phyloP scores from a whole-genome alignment of 2,329 filamentous ascomycete genomes.

The Aurifilum marmelostoma region DNA sequence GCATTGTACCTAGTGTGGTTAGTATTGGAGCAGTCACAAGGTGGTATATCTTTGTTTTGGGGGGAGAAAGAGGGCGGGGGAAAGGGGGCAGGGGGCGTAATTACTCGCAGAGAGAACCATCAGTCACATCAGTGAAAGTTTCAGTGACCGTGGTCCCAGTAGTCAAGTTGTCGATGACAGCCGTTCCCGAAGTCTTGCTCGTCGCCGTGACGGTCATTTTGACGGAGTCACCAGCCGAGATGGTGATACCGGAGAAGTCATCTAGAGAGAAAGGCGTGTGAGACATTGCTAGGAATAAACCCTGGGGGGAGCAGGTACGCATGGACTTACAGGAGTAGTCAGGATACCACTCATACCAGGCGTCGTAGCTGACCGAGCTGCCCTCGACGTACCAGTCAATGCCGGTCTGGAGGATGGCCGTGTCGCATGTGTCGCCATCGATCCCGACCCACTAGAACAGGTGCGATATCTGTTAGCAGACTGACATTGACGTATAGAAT shows the following conservation, averaged over 20 bases:
- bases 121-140: constrained; percentile 47
- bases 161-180: constrained; percentile 51
- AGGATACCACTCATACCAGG: constrained; percentile 67
- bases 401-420: constrained; percentile 60
- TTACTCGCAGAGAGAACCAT: constrained; percentile 50
- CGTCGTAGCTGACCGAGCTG: constrained; percentile 48
- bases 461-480: too few species aligned
- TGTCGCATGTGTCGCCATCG: constrained; percentile 59
- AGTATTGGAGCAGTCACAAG: too few species aligned
- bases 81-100: too few species aligned
- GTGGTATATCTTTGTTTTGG: too few species aligned
- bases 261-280: not conserved
- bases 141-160: constrained; percentile 55
- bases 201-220: constrained; percentile 41
- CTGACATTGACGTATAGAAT: too few species aligned
- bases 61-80: too few species aligned
- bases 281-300: not conserved
- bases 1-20: too few species aligned
- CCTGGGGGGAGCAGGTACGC: too few species aligned
- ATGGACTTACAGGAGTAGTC: constrained; percentile 46
- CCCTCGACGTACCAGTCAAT: constrained; percentile 56
- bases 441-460: constrained; percentile 57
- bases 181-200: constrained; percentile 47
- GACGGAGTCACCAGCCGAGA: constrained; percentile 32
- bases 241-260: constrained; percentile 31